Conservation (phyloP, 2,329 filamentous ascomycete species). For the Coniochaeta hoffmannii region DNA sequence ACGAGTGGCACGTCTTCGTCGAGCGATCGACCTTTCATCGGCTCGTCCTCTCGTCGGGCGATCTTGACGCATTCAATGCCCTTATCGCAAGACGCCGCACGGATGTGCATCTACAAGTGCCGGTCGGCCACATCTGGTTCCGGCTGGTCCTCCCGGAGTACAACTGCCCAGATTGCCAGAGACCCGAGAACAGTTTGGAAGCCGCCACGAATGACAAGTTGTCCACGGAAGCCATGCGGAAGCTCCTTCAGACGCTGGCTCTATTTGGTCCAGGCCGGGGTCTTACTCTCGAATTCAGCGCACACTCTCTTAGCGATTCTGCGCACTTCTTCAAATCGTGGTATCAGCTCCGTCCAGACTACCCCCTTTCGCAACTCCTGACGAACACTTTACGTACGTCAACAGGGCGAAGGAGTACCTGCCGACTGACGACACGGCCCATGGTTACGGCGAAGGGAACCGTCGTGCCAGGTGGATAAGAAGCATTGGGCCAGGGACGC, state of each 20-base stretch:
- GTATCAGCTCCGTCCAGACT: conserved; percentile 1
- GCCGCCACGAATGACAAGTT: background rate
- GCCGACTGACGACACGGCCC: background rate
- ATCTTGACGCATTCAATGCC: background rate
- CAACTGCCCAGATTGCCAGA: background rate
- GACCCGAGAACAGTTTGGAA: background rate
- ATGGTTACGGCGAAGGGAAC: background rate
- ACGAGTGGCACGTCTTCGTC: conserved; percentile 1
- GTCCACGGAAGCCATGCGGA: conserved; percentile 1
- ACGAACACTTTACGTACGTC: background rate
- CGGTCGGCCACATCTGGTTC: conserved; percentile 1
- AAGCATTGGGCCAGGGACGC: background rate
- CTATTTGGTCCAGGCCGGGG: background rate
- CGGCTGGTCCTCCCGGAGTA: background rate
- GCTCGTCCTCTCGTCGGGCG: background rate
- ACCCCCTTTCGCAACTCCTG: background rate
- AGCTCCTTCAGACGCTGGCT: conserved; percentile 2
- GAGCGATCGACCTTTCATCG: conserved; percentile 1
- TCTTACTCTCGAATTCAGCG: conserved; percentile 2
- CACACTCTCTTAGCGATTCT: background rate
- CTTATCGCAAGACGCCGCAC: background rate
- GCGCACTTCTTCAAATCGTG: conserved; percentile 3
- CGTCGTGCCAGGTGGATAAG: background rate
- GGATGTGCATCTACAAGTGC: background rate
- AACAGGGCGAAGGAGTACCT: background rate